phyloP scores from a whole-genome alignment of 2,329 filamentous ascomycete genomes.

The Coniochaeta prunicola region DNA sequence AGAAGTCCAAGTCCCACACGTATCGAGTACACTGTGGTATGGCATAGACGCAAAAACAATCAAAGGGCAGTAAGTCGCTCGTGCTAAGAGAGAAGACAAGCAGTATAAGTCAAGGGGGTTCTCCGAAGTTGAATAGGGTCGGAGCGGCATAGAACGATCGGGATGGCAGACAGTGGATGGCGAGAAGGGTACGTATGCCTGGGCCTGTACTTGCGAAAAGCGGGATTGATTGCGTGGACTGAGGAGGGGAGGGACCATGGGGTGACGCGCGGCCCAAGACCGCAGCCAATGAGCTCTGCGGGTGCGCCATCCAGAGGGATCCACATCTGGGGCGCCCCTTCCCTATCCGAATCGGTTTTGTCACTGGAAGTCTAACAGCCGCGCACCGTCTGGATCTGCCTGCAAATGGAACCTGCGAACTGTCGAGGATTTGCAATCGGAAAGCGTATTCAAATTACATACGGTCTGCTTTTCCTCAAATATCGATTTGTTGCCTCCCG shows the following conservation, averaged over 20 bases:
- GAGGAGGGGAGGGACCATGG: neutral
- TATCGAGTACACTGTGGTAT: neutral
- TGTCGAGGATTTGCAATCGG: neutral
- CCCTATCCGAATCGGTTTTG: neutral
- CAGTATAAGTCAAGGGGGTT: neutral
- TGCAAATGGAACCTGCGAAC: neutral
- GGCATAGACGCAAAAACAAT: neutral
- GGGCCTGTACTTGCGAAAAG: constrained; percentile 1
- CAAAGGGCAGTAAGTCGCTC: neutral
- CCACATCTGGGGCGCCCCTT: neutral
- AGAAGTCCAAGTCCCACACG: neutral
- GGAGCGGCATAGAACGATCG: neutral
- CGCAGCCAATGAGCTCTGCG: neutral
- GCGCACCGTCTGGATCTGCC: neutral
- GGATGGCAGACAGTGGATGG: neutral
- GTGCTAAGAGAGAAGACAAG: neutral
- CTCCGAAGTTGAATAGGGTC: neutral
- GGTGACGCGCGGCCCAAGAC: neutral
- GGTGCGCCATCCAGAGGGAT: neutral
- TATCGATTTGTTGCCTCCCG: no score
- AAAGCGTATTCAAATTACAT: no score
- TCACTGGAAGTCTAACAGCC: no score
- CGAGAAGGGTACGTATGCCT: neutral
- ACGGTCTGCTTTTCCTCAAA: no score
- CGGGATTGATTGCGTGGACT: constrained; percentile 1